Evolutionary conservation across 2,329 filamentous ascomycete species (phyloP), one percentile per base, ranked within the genome.

Genomic region (Ciborinia camelliae): DNA sequence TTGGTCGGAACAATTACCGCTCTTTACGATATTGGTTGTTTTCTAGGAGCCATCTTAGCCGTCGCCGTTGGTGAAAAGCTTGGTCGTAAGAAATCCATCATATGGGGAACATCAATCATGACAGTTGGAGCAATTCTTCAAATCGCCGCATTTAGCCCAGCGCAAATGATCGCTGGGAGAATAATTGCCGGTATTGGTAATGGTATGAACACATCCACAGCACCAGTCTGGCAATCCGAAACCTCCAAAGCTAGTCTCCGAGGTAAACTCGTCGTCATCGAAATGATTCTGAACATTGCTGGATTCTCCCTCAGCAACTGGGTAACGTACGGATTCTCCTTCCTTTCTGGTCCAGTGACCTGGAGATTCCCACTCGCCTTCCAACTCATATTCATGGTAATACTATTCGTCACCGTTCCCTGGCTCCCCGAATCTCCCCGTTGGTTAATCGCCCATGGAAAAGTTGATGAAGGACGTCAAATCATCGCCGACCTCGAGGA

Each of bases 111-210:
- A 23, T 28, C 68, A 18, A 65, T 74, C 23, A 71, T 68, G 39
- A 62, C 69, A 8, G 59, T 74, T 15, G 71, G 70, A 35, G 70
- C 71, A n/a, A 65, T 74, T 3, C 58, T 74, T 1, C 72, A 74
- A 59, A 73, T 71, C 20, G 80, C 81, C 14, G 78, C 63, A 14
- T 63, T 9, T 10, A n/a, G 20, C n/a, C 18, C 20, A 2, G 18
- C 43, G 20, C 20, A 7, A 85, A 74, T 72, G 51, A 68, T 70
- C 7, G 83, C 84, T 64, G 90, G 90, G 74, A 90, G 90, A 82
- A 78, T 92, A 65, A 79, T 93, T 71, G 87, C 90, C 58, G 90
- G 90, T 75, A 75, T 92, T 60, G 90, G 90, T 81, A 89, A 92
- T 71, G 90, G 90, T 73, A 79, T 81, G 71, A 81, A 81, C 65